Evolutionary conservation across 1,284 basidiomycete genomes (phyloP).

Genomic region (Lignosus rhinocerotis): DNA sequence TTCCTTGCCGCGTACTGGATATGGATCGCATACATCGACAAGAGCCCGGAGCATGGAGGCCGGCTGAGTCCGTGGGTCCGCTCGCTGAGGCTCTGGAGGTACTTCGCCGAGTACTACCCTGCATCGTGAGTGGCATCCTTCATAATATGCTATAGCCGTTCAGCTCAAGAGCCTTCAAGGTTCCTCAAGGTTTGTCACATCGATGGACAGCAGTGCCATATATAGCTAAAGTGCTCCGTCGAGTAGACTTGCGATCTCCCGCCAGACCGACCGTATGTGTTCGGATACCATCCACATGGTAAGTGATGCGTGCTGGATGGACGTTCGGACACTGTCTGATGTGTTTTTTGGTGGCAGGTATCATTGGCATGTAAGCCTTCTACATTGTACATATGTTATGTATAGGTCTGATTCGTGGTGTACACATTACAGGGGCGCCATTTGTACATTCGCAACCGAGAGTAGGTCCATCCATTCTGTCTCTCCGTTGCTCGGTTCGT

Average conservation of each 20-base stretch:
- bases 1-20: conserved; percentile 78
- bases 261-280: conserved; percentile 89
- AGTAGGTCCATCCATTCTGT: conserved; percentile 44
- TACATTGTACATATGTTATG: conserved; percentile 2
- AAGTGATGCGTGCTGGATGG: conserved; percentile 26
- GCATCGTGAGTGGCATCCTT: conserved; percentile 63
- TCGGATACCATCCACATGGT: conserved; percentile 98
- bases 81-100: conserved; percentile 71
- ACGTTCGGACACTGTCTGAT: background rate
- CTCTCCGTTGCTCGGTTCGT: conserved; percentile 10
- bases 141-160: background rate
- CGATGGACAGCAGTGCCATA: background rate
- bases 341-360: conserved; percentile 53
- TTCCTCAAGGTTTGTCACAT: conserved; percentile 53
- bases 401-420: background rate
- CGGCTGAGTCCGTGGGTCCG: conserved; percentile 80
- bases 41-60: conserved; percentile 78
- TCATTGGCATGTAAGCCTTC: conserved; percentile 82
- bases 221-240: background rate
- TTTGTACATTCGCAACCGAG: conserved; percentile 94
- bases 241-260: conserved; percentile 84
- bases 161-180: conserved; percentile 33
- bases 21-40: conserved; percentile 81
- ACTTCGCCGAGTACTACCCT: conserved; percentile 93
- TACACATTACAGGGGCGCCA: conserved; percentile 68